Base-by-base conservation (phyloP, 2,329 filamentous ascomycete genomes). In the Cercospora sesami region DNA sequence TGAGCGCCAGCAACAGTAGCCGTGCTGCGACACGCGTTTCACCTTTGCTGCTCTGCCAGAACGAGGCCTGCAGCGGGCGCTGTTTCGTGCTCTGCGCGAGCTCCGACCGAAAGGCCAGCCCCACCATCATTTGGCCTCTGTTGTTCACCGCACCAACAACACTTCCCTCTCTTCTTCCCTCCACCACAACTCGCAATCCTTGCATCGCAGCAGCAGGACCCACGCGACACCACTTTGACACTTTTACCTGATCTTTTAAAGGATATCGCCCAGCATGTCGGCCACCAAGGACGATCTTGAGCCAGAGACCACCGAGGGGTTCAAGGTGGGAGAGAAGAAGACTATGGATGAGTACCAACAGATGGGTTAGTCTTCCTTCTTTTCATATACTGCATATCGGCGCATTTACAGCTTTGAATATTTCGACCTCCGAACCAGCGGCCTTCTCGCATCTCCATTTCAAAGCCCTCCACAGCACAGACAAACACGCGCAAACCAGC, bases 321-420 rank as follows among this genome's bases (percentile, higher is more conserved):
- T 97, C 90, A 97, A 96, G 89, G 91, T 97, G 79, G 94, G 93
- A 74, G 93, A 97, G 88, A 97, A 97, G 90, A 97, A 98, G 88
- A 96, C 92, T 75, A 86, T 99, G 78, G 92, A 94, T 72, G 92
- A 97, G 82, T 97, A 97, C 83, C 87, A 94, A 79, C 86, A 97
- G 81, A 91, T 99, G 83, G 95, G 78, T 79, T 69, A 67, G 73
- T 74, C 42, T 26, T 42, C 30, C 18, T 42, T 59, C 3, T 55
- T 12, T n/a, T n/a, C 60, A 31, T 33, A 23, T 36, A 26, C 23
- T 28, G 23, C 16, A 12, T 33, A 14, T 23, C n/a, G 51, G 28
- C 18, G 21, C 21, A 23, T 51, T 12, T 14, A 14, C 45, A 26
- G 45, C 21, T 21, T 21, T n/a, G 16, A 2, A 42, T 3, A 42